phyloP scores from a whole-genome alignment of 2,329 filamentous ascomycete genomes.

The Coleophoma eucalyptorum region DNA sequence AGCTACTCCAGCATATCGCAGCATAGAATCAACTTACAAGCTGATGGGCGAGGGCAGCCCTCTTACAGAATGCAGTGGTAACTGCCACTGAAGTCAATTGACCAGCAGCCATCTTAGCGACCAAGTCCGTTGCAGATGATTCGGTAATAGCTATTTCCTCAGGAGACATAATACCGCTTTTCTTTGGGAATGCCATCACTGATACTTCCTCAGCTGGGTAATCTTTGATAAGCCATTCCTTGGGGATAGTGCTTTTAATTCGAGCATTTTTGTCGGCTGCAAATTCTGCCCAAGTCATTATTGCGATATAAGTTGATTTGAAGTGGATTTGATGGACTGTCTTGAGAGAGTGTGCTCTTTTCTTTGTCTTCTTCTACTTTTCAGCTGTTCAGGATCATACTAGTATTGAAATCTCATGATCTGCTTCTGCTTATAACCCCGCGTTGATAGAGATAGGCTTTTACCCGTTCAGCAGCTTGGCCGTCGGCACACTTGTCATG shows the following conservation, averaged over 20 bases:
- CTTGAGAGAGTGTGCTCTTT: neutral
- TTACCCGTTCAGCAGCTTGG: too few species aligned
- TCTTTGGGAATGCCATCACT: conserved; percentile 17
- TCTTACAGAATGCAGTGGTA: conserved; percentile 44
- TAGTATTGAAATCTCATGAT: too few species aligned
- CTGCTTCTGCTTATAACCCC: too few species aligned
- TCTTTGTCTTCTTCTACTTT: too few species aligned
- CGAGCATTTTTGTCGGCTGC: conserved; percentile 16
- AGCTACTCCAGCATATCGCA: neutral
- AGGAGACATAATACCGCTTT: conserved; percentile 7
- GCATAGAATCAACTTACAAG: conserved; percentile 19
- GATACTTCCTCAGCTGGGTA: conserved; percentile 7
- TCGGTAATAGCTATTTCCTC: conserved; percentile 43
- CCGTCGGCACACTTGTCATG: too few species aligned
- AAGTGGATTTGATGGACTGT: neutral
- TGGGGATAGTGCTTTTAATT: conserved; percentile 14
- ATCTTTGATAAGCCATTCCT: conserved; percentile 19
- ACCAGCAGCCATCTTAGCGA: conserved; percentile 21
- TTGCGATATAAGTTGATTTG: neutral
- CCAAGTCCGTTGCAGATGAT: conserved; percentile 20
- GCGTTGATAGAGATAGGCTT: too few species aligned
- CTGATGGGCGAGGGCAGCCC: conserved; percentile 47
- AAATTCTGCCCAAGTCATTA: conserved; percentile 16
- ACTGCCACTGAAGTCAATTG: conserved; percentile 45
- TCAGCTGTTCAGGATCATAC: too few species aligned